Percentiles rank a stretch among this genome's conserved stretches.
Evolutionary conservation across 2,329 filamentous ascomycete genomes (phyloP).

Genomic region (Fusarium compactum): DNA sequence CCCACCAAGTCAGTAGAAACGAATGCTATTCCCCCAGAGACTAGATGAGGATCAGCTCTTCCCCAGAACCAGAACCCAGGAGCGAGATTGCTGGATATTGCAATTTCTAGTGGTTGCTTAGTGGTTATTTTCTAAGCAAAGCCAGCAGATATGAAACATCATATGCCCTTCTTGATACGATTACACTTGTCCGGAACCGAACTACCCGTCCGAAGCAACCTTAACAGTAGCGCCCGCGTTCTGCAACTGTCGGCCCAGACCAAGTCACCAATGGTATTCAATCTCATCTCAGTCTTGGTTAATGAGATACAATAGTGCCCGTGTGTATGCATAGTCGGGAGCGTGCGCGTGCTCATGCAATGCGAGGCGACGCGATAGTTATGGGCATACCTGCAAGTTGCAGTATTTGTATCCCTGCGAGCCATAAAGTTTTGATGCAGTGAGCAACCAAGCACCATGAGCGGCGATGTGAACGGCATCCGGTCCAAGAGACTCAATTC

Average conservation of each 20-base stretch:
- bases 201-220: slow-evolving; percentile 17
- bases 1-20: slow-evolving; percentile 33
- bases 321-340: slow-evolving; percentile 7
- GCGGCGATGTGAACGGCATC: slow-evolving; percentile 24
- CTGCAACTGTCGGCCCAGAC: slow-evolving; percentile 45
- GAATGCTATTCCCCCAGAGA: slow-evolving; percentile 2
- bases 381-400: slow-evolving; percentile 26
- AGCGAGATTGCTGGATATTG: slow-evolving; percentile 10
- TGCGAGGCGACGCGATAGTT: slow-evolving; percentile 24
- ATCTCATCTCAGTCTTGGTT: slow-evolving; percentile 18
- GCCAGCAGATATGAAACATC: neutral
- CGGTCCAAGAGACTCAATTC: neutral
- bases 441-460: slow-evolving; percentile 13
- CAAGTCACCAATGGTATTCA: slow-evolving; percentile 28
- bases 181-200: slow-evolving; percentile 15
- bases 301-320: neutral
- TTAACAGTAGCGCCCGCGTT: slow-evolving; percentile 34
- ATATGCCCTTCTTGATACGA: neutral
- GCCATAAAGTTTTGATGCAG: slow-evolving; percentile 30
- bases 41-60: slow-evolving; percentile 34
- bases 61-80: slow-evolving; percentile 8
- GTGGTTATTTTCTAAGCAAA: neutral
- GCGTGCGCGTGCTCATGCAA: slow-evolving; percentile 22
- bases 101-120: neutral
- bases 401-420: slow-evolving; percentile 31